These are phyloP conservation scores for Penicillium lagena DNA, from an alignment of 495 filamentous ascomycete genomes.

Conservation along the genomic window DNA sequence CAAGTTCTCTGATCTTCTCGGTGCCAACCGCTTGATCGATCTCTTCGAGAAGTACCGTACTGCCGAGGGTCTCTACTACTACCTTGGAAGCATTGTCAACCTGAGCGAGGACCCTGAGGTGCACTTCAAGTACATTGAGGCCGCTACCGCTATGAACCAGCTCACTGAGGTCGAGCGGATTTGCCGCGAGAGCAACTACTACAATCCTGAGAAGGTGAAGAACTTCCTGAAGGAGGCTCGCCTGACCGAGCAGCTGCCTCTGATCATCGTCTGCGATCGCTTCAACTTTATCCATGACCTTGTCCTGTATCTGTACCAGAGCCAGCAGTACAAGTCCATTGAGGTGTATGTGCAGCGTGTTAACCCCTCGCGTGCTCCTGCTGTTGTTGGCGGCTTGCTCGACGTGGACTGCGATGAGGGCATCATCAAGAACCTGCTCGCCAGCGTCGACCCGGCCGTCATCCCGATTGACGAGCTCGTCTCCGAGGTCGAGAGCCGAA, in stretches of 20 bases:
- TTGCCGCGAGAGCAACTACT: constrained; percentile 89
- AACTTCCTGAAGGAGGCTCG: constrained; percentile 98
- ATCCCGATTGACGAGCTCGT: constrained; percentile 97
- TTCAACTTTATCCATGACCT: constrained; percentile 98
- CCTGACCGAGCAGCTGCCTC: constrained; percentile 83
- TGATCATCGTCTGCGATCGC: constrained; percentile 98
- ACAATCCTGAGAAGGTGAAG: constrained; percentile 96
- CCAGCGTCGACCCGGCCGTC: constrained; percentile 72
- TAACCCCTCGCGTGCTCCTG: constrained; percentile 88
- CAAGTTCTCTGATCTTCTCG: constrained; percentile 97
- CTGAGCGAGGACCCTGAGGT: constrained; percentile 92
- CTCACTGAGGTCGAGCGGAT: constrained; percentile 94
- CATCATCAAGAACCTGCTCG: constrained; percentile 91
- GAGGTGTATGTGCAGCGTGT: constrained; percentile 99
- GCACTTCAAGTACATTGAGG: constrained; percentile 98
- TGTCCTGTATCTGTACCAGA: constrained; percentile 96
- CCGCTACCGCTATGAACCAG: constrained; percentile 86
- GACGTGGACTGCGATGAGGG: constrained; percentile 96
- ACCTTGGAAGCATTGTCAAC: constrained; percentile 96
- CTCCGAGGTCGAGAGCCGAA: constrained; percentile 86
- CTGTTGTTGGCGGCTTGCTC: constrained; percentile 90
- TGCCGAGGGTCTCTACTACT: constrained; percentile 95
- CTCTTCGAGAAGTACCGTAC: constrained; percentile 97
- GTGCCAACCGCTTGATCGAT: constrained; percentile 80
- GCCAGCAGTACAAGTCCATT: constrained; percentile 99